Conservation (phyloP, 2,329 filamentous ascomycete species). For the Xylaria hypoxylon region DNA sequence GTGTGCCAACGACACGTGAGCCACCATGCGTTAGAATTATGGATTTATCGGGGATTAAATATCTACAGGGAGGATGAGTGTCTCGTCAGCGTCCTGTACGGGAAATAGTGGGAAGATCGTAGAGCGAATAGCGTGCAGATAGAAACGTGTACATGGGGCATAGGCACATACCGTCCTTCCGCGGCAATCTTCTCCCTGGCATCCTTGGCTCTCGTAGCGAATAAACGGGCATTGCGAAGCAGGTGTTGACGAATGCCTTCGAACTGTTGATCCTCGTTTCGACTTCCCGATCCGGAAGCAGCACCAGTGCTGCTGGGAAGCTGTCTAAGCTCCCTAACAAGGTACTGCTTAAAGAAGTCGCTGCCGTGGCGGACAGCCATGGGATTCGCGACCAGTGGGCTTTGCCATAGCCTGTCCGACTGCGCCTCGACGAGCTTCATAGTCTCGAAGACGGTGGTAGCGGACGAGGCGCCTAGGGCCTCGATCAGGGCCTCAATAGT, state of each 20-base stretch:
- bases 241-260: constrained; percentile 85
- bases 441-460: constrained; percentile 92
- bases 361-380: constrained; percentile 94
- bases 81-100: constrained; percentile 14
- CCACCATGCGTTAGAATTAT: constrained; percentile 93
- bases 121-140: not conserved
- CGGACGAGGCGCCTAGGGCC: constrained; percentile 81
- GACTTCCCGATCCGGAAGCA: constrained; percentile 45
- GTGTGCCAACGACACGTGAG: constrained; percentile 81
- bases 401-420: constrained; percentile 76
- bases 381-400: constrained; percentile 80
- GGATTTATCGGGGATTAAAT: constrained; percentile 81
- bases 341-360: constrained; percentile 94
- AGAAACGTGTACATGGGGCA: not conserved
- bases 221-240: constrained; percentile 85
- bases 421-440: constrained; percentile 85
- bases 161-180: constrained; percentile 63
- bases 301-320: constrained; percentile 53
- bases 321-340: constrained; percentile 78
- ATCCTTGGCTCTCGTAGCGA: constrained; percentile 87
- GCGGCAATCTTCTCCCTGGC: constrained; percentile 85
- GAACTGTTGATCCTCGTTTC: constrained; percentile 69
- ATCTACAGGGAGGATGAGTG: constrained; percentile 56
- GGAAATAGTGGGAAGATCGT: not conserved
- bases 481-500: constrained; percentile 92